A percentile compares a stretch with the other conserved stretches of the same genome.
phyloP scores from a whole-genome alignment of 306 rosid genomes.

The Begonia loranthoides region DNA sequence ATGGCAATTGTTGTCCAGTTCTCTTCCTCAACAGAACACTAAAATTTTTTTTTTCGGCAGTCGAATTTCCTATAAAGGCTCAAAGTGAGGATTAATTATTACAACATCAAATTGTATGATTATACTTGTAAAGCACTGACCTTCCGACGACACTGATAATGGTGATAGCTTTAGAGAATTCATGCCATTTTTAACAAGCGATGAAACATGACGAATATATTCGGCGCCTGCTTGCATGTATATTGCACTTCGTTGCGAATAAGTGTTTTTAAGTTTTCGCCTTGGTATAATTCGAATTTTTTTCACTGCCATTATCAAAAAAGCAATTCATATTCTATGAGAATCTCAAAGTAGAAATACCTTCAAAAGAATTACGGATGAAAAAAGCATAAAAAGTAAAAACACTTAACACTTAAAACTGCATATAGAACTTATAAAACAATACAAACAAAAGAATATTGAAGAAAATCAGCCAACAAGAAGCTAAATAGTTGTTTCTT shows the following conservation, averaged over 20 bases:
- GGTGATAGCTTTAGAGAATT: conserved; percentile 49
- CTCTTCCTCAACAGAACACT: too few species aligned
- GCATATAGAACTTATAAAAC: background rate
- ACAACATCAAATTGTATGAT: too few species aligned
- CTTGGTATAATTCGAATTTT: conserved; percentile 74
- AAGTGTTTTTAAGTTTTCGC: conserved; percentile 54
- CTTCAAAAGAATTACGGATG: background rate
- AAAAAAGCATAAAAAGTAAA: background rate
- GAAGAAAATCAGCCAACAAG: too few species aligned
- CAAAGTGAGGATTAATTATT: too few species aligned
- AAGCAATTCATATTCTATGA: background rate
- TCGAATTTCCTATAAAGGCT: too few species aligned
- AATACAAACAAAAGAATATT: background rate
- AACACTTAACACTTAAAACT: background rate
- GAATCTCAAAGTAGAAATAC: too few species aligned
- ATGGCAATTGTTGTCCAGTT: too few species aligned
- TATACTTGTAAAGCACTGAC: conserved; percentile 21
- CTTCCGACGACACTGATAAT: conserved; percentile 38
- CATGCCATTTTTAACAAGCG: conserved; percentile 61
- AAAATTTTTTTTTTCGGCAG: too few species aligned
- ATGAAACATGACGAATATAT: conserved; percentile 61
- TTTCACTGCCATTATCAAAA: conserved; percentile 43
- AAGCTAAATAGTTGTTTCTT: too few species aligned
- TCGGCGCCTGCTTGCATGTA: conserved; percentile 72
- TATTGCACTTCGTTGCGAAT: conserved; percentile 63